A percentile compares a stretch with the other conserved stretches of the same genome.
phyloP scores from a whole-genome alignment of 2,329 filamentous ascomycete genomes.

The Fusarium illudens region DNA sequence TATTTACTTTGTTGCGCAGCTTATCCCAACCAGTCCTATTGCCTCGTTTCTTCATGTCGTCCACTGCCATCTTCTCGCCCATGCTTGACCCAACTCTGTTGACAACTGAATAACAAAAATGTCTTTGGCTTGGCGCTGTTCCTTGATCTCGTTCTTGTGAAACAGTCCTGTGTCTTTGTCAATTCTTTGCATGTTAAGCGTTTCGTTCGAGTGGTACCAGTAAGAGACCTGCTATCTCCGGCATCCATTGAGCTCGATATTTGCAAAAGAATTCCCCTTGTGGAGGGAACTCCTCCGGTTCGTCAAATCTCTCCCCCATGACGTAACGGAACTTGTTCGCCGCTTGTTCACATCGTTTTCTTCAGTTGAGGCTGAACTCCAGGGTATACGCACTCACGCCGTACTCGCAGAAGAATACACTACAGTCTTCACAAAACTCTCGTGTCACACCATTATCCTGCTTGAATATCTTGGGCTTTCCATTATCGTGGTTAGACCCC shows the following conservation, averaged over 20 bases:
- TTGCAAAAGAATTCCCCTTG: conserved; percentile 66
- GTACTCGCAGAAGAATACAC: conserved; percentile 31
- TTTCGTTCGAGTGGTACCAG: rapidly evolving
- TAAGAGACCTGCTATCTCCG: conserved; percentile 28
- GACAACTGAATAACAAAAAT: too few species aligned
- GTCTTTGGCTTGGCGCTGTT: neutral
- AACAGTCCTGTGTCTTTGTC: neutral
- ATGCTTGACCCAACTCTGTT: neutral
- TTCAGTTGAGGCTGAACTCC: neutral
- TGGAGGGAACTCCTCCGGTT: conserved; percentile 57
- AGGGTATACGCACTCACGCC: neutral
- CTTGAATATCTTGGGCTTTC: conserved; percentile 18
- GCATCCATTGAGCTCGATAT: conserved; percentile 55
- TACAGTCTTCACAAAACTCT: conserved; percentile 28
- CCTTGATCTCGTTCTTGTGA: conserved; percentile 22
- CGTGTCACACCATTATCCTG: conserved; percentile 23
- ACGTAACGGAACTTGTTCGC: conserved; percentile 55
- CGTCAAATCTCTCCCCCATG: conserved; percentile 59
- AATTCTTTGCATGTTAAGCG: neutral
- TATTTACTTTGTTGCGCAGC: neutral
- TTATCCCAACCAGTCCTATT: neutral
- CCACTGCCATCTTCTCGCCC: neutral
- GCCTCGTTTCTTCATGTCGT: too few species aligned
- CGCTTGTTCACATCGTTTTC: conserved; percentile 48
- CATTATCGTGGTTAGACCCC: conserved; percentile 11